phyloP scores from a whole-genome alignment of 805 yeast genomes.

The Cephaloascus albidus region DNA sequence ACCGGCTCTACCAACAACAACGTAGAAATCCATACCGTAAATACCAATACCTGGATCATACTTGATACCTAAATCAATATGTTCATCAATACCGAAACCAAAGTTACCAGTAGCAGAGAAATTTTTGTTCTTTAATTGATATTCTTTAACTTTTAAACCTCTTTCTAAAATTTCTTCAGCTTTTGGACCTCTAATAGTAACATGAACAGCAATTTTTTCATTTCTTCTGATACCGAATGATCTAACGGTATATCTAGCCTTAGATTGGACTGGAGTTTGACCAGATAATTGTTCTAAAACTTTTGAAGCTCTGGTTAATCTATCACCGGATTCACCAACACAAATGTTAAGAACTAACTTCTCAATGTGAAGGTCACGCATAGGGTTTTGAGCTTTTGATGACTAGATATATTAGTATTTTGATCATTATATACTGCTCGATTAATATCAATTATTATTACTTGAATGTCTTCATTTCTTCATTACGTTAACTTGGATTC shows the following conservation, averaged over 20 bases:
- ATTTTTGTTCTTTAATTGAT: constrained; percentile 90
- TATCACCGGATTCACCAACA: constrained; percentile 99
- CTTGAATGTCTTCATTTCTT: no score
- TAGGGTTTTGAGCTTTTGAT: constrained; percentile 62
- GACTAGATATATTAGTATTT: background rate
- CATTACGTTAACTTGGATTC: no score
- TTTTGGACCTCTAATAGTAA: constrained; percentile 99
- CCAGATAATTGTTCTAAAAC: constrained; percentile 99
- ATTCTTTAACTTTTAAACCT: constrained; percentile 99
- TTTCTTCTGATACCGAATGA: constrained; percentile 99
- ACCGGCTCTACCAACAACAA: constrained; percentile 99
- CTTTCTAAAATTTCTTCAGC: constrained; percentile 91
- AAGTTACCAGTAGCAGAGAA: constrained; percentile 99
- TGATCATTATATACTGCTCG: no score
- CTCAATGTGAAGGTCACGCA: constrained; percentile 99
- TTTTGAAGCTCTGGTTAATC: constrained; percentile 99
- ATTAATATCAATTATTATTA: no score
- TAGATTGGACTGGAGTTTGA: constrained; percentile 99
- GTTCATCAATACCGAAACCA: constrained; percentile 99
- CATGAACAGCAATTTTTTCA: constrained; percentile 99
- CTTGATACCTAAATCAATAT: constrained; percentile 99
- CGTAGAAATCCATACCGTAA: constrained; percentile 99
- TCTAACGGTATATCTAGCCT: constrained; percentile 99
- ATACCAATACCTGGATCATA: constrained; percentile 99
- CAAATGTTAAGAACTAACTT: constrained; percentile 99